Base-by-base conservation (phyloP, 371 early-diverging fungal genomes). In the Rhizopus sp. region DNA sequence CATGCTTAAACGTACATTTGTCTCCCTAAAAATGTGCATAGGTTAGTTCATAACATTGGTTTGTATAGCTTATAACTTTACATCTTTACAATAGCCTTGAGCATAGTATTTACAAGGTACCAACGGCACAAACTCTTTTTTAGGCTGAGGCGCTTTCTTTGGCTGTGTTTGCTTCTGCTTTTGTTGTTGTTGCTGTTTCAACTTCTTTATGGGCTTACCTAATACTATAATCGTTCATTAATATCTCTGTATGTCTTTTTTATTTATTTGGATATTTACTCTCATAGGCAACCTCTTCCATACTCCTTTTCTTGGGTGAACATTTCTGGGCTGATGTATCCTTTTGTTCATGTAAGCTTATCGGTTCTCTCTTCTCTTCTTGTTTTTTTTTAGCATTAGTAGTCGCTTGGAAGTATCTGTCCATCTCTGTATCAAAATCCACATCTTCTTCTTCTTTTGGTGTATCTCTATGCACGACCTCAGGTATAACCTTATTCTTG, bases 1-100 rank as follows among this genome's bases (percentile, higher is more conserved):
- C 62, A 29, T 62, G 62, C 46, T 51, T 50, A 15, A 62, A 63
- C 1, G 59, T 58, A 41, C 64, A 63, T 0, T 42, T n/a, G n/a
- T 55, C 59, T 10, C 46, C 64, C 55, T 58, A 45, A 1, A 10
- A 0, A 23, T 50, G 5, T n/a, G 2, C 12, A 7, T 32, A 2
- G 1, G 38, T 4, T 41, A n/a, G 2, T 39, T 33, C 7, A 5
- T 41, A 31, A 31, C 32, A n/a, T 31, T 32, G 8, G 30, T 39
- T 42, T 23, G 15, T 7, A 41, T 42, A 37, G 13, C 17, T 10
- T 34, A 16, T 9, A 16, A 42, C 30, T 39, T 50, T 50, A 57
- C 57, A 38, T 57, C 49, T 50, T 57, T 48, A 15, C 60, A 60
- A 6, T 17, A n/a, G 4, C 54, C 54, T 10, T 48, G 15, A 0